Base-by-base conservation (phyloP, 139 green algal genomes). In the Tetraselmis striata region DNA sequence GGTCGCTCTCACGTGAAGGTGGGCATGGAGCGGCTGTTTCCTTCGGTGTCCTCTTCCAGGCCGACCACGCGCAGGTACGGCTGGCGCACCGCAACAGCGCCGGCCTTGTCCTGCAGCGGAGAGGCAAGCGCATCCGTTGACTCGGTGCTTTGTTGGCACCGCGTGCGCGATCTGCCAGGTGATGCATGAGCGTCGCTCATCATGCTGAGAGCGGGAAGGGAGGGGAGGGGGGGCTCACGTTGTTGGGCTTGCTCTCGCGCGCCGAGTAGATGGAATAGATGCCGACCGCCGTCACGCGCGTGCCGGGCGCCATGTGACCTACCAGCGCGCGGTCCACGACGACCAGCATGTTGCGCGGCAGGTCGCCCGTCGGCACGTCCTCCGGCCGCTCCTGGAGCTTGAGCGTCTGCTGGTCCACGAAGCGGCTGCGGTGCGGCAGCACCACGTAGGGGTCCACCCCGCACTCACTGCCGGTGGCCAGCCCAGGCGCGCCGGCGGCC, bases 381-480 rank as follows among this genome's bases (percentile, higher is more conserved):
- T 99, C 96, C 0, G 96, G 96, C 74, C 92, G 92, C 89, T 98
- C 95, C 94, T 98, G 94, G 28, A 98, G 93, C 90, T 99, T 99
- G 32, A 99, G 89, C 59, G 91, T 96, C 89, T 99, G 97, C 90
- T 98, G 94, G 90, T 99, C 97, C 30, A 98, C 90, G 84, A 95
- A 99, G 76, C 88, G 83, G 59, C 83, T 91, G 28, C 83, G 84
- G 81, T 97, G 89, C 0, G 94, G 87, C 77, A 99, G 81, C 28
- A 98, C 87, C 18, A 93, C 84, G 83, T 90, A 99, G 26, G 95
- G 91, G 83, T 98, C 94, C 30, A 90, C 32, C 1, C 89, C 85
- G 87, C 96, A 99, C 30, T 84, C 78, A n/a, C 87, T 83, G 30
- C 75, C 79, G 58, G 80, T 85, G 24, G 82, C 59, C 5, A 81